Base-by-base conservation (phyloP, 2,329 filamentous ascomycete genomes). In the Purpureocillium lavendulum region DNA sequence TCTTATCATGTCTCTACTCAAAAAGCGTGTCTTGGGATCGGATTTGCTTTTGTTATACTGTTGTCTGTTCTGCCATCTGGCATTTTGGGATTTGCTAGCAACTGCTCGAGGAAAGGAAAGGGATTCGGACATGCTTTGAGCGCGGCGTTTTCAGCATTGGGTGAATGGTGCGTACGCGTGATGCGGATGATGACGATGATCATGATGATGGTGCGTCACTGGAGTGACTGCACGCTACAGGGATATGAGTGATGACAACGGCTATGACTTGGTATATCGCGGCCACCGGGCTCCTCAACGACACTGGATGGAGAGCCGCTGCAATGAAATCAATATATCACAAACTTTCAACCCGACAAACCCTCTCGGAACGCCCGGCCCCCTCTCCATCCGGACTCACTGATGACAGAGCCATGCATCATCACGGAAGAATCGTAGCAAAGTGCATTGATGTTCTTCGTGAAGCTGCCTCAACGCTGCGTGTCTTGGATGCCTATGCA, bases 131-230 rank as follows among this genome's bases (percentile, higher is more conserved):
- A 40, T 32, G 42, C 43, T 44, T 47, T 41, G 34, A 53, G 51
- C 49, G 47, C 45, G 49, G 49, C 47, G 48, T 52, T 53, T 49
- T 10, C 10, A 5, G 21, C 21, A 26, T 26, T 39, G 42, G 43
- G 45, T 44, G 42, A 38, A 41, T 41, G 33, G 14, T 37, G 30
- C 16, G 30, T 21, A 33, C 24, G 30, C 31, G 40, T 41, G 39
- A 41, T n/a, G 7, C 11, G 29, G 38, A 18, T 32, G 28, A 36
- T 33, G 35, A 15, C 10, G 35, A 15, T 16, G 33, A 32, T n/a
- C 29, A 24, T 18, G 33, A 31, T 10, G 13, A 30, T 30, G 21
- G n/a, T n/a, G n/a, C n/a, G n/a, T n/a, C n/a, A n/a, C n/a, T n/a
- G n/a, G n/a, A n/a, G n/a, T n/a, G n/a, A n/a, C n/a, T n/a, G n/a